Evolutionary conservation across 768 basidiomycete genomes (phyloP), one percentile per base, ranked within the genome.

Genomic region (Lentinula boryana): DNA sequence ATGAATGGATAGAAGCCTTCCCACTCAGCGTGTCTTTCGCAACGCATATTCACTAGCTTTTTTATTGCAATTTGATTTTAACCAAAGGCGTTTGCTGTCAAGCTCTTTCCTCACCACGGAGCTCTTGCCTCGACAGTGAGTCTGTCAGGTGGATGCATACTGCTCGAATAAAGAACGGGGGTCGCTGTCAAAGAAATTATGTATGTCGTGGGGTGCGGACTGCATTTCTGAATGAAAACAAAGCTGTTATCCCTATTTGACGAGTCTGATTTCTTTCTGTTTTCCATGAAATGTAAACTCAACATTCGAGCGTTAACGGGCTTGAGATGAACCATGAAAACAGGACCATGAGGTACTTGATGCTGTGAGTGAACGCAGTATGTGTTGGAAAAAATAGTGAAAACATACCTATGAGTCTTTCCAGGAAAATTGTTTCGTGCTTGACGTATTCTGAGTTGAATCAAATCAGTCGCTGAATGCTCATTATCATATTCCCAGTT

Each of bases 1-100:
- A 86, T 64, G 63, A 63, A 1, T 93, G 93, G 92, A 85, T 95
- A 27, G 84, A 89, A 41, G 85, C 88, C 31, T 88, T 95, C 10
- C 95, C 95, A 2, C 85, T 7, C n/a, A 32, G n/a, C 31, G 15
- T 21, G 44, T 46, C 44, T 7, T 46, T 23, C 44, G 35, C n/a
- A 46, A n/a, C 18, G 7, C 18, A 5, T 46, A 21, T 46, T 46
- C 21, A 23, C 44, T 46, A 13, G 3, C n/a, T 46, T 5, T 10
- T 46, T 46, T 41, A 12, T 15, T 41, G 1, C 5, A 41, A 13
- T 46, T 46, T 23, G 4, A 21, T 8, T 46, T 23, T 4, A 21
- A 5, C 44, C 21, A 46, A 46, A n/a, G 16, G 15, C 16, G n/a
- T 46, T 21, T 23, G 21, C 18, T 21, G 7, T n/a, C 21, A 46